Evolutionary conservation across 768 basidiomycete genomes (phyloP), one percentile per base, ranked within the genome.

Genomic region (Tylopilus intermedius): DNA sequence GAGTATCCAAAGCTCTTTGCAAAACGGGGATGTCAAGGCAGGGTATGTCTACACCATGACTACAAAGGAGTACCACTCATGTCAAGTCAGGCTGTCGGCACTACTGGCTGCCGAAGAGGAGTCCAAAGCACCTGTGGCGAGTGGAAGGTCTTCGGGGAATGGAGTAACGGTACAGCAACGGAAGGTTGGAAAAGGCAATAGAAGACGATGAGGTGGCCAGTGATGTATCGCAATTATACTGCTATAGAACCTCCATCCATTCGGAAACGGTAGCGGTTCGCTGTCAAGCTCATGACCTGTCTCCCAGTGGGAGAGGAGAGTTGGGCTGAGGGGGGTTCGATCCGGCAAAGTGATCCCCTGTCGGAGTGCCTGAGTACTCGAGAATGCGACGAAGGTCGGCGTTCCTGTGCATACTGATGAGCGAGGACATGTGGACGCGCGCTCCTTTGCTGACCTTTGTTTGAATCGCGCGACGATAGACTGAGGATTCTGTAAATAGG

Each of bases 401-500:
- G 57, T 84, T 84, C 61, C 82, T 84, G 60, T 27, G 22, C 38
- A 24, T 24, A 24, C 35, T 35, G 35, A 35, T 63, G 54, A 58
- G 41, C 32, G 37, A 30, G 45, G 50, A 60, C 56, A 30, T 21
- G 40, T n/a, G 26, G 27, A 33, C 9, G 26, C 10, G 24, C 26
- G 18, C 3, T 13, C 22, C 8, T 37, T 13, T 11, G 26, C 67
- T 24, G 55, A 84, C 88, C 86, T 80, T 55, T 84, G 79, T 65
- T 83, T 88, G 67, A 84, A 90, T 59, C 79, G 82, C 2, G 79
- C 67, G 10, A 90, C 69, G 24, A 79, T 70, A 8, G 72, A 67
- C 22, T 76, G 75, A 13, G 82, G 79, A 26, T 79, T 74, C 49
- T 67, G 69, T 14, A 64, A 33, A 47, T 49, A 45, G 5, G 59